Base-by-base conservation (phyloP, 768 basidiomycete species). In the Crassisporium funariophilum region DNA sequence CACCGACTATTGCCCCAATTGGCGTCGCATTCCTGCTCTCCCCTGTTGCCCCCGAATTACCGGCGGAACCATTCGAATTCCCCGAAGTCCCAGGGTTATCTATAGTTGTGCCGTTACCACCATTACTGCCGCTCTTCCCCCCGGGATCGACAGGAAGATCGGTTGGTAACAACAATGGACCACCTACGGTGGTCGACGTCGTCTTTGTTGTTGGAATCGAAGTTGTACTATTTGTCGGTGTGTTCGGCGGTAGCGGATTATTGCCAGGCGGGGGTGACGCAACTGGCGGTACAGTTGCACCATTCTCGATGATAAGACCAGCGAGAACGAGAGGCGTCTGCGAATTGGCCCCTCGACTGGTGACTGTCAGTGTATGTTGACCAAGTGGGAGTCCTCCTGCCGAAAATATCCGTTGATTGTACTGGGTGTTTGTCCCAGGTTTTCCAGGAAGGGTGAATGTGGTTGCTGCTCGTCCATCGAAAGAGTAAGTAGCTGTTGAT, bases 401-500 rank as follows among this genome's bases (percentile, higher is more conserved):
- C 24, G 56, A 17, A 20, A 57, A 54, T n/a, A 41, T 31, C 15
- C 34, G 6, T 19, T 57, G 53, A 25, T 63, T 57, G 23, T 58
- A 66, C 17, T 52, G 36, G 0, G 63, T 56, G 4, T 36, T 29
- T 5, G 46, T 48, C 5, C 41, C 36, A 7, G 27, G 31, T 2
- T 45, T 15, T 8, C 58, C 61, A 2, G 31, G 25, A 17, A 65
- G 43, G 4, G 48, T 39, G 49, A 65, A 68, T 4, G 50, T 49
- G 5, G 46, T 46, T 2, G 59, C 39, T 10, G 49, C 23, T 8
- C 51, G 54, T 8, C 51, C 56, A 41, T 68, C 67, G 16, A 68
- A 50, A 8, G 54, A 46, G 37, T 61, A 68, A 11, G 53, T 52
- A 3, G 57, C 62, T 5, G 35, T 50, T 0, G 58, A 37, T 6